Evolutionary conservation across 2,329 filamentous ascomycete species (phyloP).

Genomic region (Ambrosiella beaveri): DNA sequence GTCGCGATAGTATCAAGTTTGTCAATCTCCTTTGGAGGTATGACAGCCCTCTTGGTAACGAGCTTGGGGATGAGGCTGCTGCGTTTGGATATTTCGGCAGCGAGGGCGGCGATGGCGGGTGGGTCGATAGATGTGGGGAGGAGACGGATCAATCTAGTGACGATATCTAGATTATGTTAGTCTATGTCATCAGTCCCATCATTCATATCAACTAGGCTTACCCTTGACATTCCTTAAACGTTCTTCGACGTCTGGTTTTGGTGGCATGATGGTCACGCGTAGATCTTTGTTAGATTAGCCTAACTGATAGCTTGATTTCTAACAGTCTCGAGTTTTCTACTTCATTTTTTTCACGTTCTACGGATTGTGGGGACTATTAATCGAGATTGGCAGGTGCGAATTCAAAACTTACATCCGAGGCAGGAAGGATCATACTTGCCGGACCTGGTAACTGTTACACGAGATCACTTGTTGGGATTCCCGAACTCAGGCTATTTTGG

Average conservation of each 20-base stretch:
- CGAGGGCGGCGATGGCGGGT: conserved; percentile 16
- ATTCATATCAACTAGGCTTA: not conserved
- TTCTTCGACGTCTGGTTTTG: not conserved
- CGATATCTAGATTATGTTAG: not conserved
- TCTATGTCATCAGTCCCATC: no score
- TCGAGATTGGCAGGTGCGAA: no score
- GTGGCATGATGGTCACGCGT: not conserved
- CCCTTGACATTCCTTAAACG: not conserved
- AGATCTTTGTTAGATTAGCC: not conserved
- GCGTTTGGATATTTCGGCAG: conserved; percentile 19
- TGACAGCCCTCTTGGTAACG: not conserved
- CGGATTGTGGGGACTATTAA: no score
- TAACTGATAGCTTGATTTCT: not conserved
- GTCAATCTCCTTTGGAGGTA: conserved; percentile 10
- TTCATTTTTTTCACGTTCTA: no score
- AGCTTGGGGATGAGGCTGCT: conserved; percentile 16
- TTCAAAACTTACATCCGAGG: no score
- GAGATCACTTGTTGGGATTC: no score
- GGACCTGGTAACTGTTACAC: no score
- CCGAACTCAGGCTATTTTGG: no score
- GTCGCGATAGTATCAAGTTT: conserved; percentile 41
- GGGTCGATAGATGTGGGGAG: conserved; percentile 14
- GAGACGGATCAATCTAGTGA: not conserved
- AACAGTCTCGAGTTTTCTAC: no score
- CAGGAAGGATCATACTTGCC: no score